Base-by-base conservation (phyloP, 2,329 filamentous ascomycete genomes). In the Pseudogymnoascus sp. region DNA sequence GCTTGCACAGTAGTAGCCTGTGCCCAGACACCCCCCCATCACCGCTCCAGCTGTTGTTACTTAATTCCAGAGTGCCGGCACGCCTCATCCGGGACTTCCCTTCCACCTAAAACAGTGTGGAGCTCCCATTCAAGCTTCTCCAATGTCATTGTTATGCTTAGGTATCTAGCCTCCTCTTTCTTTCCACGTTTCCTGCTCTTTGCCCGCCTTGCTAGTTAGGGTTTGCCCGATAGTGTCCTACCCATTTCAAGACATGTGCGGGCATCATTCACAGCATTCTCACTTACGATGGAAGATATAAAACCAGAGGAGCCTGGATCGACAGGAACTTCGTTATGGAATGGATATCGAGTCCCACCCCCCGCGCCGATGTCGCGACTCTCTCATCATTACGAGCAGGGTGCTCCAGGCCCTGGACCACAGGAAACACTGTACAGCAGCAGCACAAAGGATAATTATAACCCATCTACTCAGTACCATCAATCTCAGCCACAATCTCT, bases 271-370 rank as follows among this genome's bases (percentile, higher is more conserved):
- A 58, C 57, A 38, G 37, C 57, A 39, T 58, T 58, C 57, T 37
- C 57, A 58, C 57, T 58, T 58, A 58, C 57, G 22, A 58, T 58
- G 57, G 28, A 58, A 58, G 57, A 58, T 58, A 58, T 58, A 37
- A 58, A 58, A 39, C 37, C 57, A 39, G 57, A 58, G 15, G 57
- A 58, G 18, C 35, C 37, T 37, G 57, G 57, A 20, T 37, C 57
- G 30, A 58, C 20, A 18, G 57, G 20, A 30, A 25, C 20, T 38
- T 18, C 57, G n/a, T 39, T 38, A 58, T 58, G 57, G 57, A 37
- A 58, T 14, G 37, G 37, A 7, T 58, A 38, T 58, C 57, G 57
- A 37, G 37, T 58, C 37, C 57, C 57, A 25, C 57, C n/a, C 8
- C 35, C 57, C 4, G 37, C 57, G 33, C 57, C 57, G 15, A 39